Percentiles rank a stretch among this genome's conserved stretches.
phyloP scores from a whole-genome alignment of 371 early-diverging fungal genomes.

The Mycotypha africana region DNA sequence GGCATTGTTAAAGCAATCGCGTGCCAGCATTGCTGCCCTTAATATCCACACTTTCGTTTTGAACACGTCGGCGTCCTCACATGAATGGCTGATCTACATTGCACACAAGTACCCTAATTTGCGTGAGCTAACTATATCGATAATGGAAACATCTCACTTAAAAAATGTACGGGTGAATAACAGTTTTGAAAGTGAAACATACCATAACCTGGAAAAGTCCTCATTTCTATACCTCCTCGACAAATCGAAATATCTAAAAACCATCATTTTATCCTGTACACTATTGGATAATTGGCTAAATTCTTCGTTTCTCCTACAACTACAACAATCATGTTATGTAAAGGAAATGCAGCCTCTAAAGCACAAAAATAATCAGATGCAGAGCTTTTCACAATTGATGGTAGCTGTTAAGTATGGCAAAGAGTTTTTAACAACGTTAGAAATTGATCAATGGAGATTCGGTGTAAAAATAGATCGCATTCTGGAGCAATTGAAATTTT shows the following conservation, averaged over 20 bases:
- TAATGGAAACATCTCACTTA: neutral
- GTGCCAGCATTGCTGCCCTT: neutral
- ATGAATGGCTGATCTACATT: conserved; percentile 8
- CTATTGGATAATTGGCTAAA: neutral
- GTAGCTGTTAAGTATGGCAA: neutral
- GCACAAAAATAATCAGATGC: conserved; percentile 1
- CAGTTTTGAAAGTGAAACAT: too few relatives aligned
- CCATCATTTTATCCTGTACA: conserved; percentile 1
- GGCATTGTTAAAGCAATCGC: neutral
- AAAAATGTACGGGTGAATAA: too few relatives aligned
- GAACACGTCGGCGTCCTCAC: conserved; percentile 3
- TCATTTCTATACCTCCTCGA: neutral
- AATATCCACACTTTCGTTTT: neutral
- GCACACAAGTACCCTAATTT: conserved; percentile 12
- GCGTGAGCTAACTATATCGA: neutral
- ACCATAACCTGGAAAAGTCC: too few relatives aligned
- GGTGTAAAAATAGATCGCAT: neutral
- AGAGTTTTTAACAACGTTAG: conserved; percentile 1
- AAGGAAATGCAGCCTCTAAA: neutral
- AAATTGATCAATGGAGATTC: conserved; percentile 16
- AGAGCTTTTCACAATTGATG: conserved; percentile 2
- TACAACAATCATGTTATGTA: neutral
- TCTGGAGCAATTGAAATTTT: neutral
- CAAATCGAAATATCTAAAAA: conserved; percentile 1
- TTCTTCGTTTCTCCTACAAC: too few relatives aligned